A percentile compares a stretch with the other conserved stretches of the same genome.
These are phyloP conservation scores for Suillus subluteus DNA, from an alignment of 768 basidiomycete genomes.

Conservation along the genomic window DNA sequence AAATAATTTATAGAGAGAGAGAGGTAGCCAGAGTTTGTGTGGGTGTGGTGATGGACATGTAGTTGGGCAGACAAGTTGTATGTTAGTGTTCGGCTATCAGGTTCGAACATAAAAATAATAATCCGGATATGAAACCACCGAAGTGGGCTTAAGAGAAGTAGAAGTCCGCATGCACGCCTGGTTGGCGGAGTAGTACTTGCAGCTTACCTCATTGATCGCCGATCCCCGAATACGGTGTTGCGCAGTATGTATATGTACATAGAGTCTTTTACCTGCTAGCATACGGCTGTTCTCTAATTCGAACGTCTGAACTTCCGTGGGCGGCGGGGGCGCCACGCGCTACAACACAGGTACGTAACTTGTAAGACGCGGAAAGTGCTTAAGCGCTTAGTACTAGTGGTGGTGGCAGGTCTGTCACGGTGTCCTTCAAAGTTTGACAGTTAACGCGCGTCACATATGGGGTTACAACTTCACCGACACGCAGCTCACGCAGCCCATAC, in stretches of 20 bases:
- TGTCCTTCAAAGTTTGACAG: neutral
- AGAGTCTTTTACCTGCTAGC: neutral
- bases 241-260: neutral
- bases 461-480: neutral
- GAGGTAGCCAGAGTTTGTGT: too few species aligned
- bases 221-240: neutral
- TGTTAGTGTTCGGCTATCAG: too few species aligned
- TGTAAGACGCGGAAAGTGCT: neutral
- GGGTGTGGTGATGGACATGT: too few species aligned
- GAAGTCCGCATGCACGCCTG: too few species aligned
- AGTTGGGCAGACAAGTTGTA: too few species aligned
- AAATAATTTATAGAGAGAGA: neutral
- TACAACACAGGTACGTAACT: neutral
- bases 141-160: neutral
- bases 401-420: neutral
- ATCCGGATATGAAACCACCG: neutral
- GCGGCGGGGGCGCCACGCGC: neutral
- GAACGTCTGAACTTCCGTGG: neutral
- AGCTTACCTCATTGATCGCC: neutral
- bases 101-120: neutral
- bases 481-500: neutral
- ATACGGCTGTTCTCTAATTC: neutral
- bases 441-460: neutral
- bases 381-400: neutral
- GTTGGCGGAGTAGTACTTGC: neutral